Base-by-base conservation (phyloP, 345 rosid species). In the Hibiscus syriacus region DNA sequence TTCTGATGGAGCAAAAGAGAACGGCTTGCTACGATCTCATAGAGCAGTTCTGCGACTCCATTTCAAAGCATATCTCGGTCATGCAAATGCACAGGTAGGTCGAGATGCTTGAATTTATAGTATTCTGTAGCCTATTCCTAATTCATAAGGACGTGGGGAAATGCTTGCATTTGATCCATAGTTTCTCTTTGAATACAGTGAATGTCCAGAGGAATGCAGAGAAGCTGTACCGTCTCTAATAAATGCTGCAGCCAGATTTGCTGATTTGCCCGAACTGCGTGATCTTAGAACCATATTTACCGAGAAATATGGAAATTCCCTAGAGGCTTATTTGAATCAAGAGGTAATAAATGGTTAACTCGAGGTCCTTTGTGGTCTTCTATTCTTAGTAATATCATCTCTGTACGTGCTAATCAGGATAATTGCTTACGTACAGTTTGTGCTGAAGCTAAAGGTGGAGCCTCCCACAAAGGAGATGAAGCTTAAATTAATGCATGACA, bases 191-290 rank as follows among this genome's bases (percentile, higher is more conserved):
- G 49, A 58, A 20, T 67, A n/a, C 77, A 92, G 97, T 67, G 93
- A 87, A 69, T 90, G 96, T 57, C 99, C 97, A 29, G 86, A 80
- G 48, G 98, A 86, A 59, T 91, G 99, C 77, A 77, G 68, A 71
- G 93, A 86, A 76, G 92, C 97, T 55, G 77, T 84, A 19, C 73
- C 91, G 12, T 86, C 96, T 57, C 80, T 94, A 56, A 73, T 82
- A 39, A 82, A 86, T 39, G 95, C 97, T n/a, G 94, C 99, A 10
- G 96, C 99, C n/a, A 82, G 97, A 80, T 80, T 91, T 75, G 79
- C 93, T 50, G 90, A 89, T 74, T 79, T 89, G 69, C 97, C 94
- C 0, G 97, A 91, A 75, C 80, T 89, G 11, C 88, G 92, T 4
- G 83, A 89, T 11, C 86, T 91, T 67, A 82, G 97, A 55, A 72